Conservation (phyloP, 192 early-diverging fungal genomes). For the Backusella australiensis region DNA sequence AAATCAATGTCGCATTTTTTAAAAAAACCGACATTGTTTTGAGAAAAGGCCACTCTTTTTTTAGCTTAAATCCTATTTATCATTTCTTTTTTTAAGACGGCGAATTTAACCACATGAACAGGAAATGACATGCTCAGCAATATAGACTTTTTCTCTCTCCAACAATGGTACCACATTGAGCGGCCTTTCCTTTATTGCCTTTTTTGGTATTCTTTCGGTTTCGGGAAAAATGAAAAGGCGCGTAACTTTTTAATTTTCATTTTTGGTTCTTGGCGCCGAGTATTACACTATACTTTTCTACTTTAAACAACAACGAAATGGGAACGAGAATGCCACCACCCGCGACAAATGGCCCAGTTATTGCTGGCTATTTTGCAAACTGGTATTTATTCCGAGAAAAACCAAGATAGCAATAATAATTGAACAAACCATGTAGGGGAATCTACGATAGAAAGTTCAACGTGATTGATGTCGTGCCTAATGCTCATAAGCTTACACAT, state of each 20-base stretch:
- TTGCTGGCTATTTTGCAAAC: conserved; percentile 36
- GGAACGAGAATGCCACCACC: conserved; percentile 10
- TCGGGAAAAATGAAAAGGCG: background rate
- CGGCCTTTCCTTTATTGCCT: background rate
- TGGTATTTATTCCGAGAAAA: conserved; percentile 17
- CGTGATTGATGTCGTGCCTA: conserved; percentile 57
- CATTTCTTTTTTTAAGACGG: background rate
- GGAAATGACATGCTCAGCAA: background rate
- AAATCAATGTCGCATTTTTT: too few species aligned
- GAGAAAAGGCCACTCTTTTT: too few species aligned
- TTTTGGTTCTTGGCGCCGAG: background rate
- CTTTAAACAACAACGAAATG: background rate
- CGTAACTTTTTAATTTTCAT: background rate
- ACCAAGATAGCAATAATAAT: background rate
- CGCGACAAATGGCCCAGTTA: conserved; percentile 26
- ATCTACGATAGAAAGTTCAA: conserved; percentile 71
- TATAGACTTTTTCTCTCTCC: background rate
- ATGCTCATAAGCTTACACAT: conserved; percentile 67
- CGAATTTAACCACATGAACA: background rate
- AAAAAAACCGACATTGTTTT: too few species aligned
- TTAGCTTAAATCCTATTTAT: background rate
- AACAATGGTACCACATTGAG: background rate
- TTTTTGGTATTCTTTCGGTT: background rate
- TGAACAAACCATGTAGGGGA: conserved; percentile 39
- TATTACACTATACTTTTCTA: background rate